Percentiles rank a stretch among this genome's conserved stretches.
These are phyloP conservation scores for Castanopsis chinensis DNA, from an alignment of 306 rosid species.

Conservation along the genomic window DNA sequence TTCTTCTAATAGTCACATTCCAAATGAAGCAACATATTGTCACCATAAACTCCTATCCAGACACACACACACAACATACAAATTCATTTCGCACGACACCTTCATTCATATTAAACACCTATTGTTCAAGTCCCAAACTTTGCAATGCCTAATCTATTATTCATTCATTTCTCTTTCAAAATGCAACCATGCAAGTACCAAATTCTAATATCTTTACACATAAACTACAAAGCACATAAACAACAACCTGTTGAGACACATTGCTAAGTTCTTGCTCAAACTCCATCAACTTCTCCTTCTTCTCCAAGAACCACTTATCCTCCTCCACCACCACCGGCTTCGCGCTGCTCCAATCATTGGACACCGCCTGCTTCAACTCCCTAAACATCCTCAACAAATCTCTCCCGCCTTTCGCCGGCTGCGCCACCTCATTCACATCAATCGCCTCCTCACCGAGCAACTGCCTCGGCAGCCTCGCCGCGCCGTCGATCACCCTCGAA, in stretches of 20 bases:
- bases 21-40: neutral
- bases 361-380: slow-evolving; percentile 80
- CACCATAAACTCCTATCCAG: neutral
- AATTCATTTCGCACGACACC: neutral
- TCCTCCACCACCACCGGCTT: slow-evolving; percentile 85
- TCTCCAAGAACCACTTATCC: slow-evolving; percentile 83
- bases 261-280: slow-evolving; percentile 68
- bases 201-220: neutral
- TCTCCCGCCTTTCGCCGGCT: slow-evolving; percentile 86
- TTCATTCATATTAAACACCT: neutral
- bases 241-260: slow-evolving; percentile 77
- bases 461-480: slow-evolving; percentile 78
- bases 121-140: neutral
- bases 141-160: neutral
- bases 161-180: neutral
- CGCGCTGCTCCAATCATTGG: slow-evolving; percentile 78
- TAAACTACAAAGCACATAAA: neutral
- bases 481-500: slow-evolving; percentile 92
- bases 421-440: slow-evolving; percentile 52
- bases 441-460: slow-evolving; percentile 56
- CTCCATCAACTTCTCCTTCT: slow-evolving; percentile 63
- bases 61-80: neutral
- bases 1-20: neutral
- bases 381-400: slow-evolving; percentile 83
- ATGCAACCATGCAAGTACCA: neutral